Evolutionary conservation across 2,329 filamentous ascomycete species (phyloP), one percentile per base, ranked within the genome.

Genomic region (Rutstroemia sp.): DNA sequence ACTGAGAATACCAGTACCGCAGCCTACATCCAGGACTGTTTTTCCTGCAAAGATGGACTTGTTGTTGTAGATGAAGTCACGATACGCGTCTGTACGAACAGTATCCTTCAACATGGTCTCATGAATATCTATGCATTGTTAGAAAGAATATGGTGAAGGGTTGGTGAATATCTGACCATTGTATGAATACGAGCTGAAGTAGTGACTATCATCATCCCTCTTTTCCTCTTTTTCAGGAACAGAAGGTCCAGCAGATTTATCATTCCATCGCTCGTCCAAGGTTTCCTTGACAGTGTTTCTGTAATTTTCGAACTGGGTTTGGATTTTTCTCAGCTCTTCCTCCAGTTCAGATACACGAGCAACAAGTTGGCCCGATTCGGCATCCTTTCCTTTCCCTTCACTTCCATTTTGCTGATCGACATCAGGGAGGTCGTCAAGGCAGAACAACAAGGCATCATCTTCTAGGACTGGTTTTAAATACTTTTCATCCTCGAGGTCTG

Each of bases 1-100:
- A 83, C 91, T 96, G 67, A 99, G 88, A 73, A 99, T 99, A 67
- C 89, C 88, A 58, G 94, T 99, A 70, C 94, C 92, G 73, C 92
- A 99, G 72, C 92, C 92, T 59, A 99, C 94, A 75, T 99, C 92
- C 62, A 99, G 88, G 63, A 99, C 91, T 62, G 95, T 79, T 80
- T 91, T 92, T 76, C 91, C 87, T 78, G 89, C 90, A 79, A 94
- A 92, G 27, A 94, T 76, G 72, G 97, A 94, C 74, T 87, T 88
- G 79, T 97, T 97, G 63, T 85, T 83, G 74, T 96, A 96, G 67
- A 96, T 91, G 70, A 96, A 96, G 73, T 97, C 91, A 47, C 92
- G 84, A 73, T 97, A 97, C 3, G 89, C 87, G 66, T 96, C 88
- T 10, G 92, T 97, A 51, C 92, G 87, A 42, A 96, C 79, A 0